Evolutionary conservation across 345 rosid species (phyloP), one percentile per base, ranked within the genome.

Genomic region (Brassica juncea): DNA sequence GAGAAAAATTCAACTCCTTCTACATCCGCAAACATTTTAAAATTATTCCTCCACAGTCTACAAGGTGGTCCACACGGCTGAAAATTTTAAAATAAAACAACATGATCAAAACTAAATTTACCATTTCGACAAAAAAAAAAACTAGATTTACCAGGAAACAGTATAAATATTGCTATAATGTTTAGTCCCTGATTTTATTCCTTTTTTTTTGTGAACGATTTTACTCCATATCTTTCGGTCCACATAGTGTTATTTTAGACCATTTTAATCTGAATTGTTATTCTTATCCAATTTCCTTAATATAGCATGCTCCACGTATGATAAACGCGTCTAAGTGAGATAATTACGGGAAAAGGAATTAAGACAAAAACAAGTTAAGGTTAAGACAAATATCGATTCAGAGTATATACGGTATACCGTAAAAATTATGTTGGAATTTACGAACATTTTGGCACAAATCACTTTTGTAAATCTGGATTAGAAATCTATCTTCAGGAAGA

Each of bases 1-100:
- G 49, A 72, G 37, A 71, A 55, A 84, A 86, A 86, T 88, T 86
- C 90, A 89, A 89, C 85, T 49, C 16, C 71, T 77, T 75, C 81
- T 80, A 75, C 76, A 76, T 76, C 78, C 65, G 8, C 74, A 68
- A n/a, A 72, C 77, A 79, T 49, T 10, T 30, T 42, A 79, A 72
- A 58, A 79, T 58, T 4, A 25, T 74, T 19, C 8, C n/a, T 42
- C 54, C 15, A 3, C 3, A 1, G 77, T 42, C 54, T 12, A 5
- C 3, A 1, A 73, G 73, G 72, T 72, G 73, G 73, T 73, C 82
- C 75, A 80, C 82, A 62, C 66, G 78, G 28, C n/a, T n/a, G 59
- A 3, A 60, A 16, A 15, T 1, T 12, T 19, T 8, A 10, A 39
- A 58, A 11, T 1, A 70, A 27, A 74, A 5, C 21, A 49, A 21